Base-by-base conservation (phyloP, 140 eudicot genomes). In the Oenanthe javanica region DNA sequence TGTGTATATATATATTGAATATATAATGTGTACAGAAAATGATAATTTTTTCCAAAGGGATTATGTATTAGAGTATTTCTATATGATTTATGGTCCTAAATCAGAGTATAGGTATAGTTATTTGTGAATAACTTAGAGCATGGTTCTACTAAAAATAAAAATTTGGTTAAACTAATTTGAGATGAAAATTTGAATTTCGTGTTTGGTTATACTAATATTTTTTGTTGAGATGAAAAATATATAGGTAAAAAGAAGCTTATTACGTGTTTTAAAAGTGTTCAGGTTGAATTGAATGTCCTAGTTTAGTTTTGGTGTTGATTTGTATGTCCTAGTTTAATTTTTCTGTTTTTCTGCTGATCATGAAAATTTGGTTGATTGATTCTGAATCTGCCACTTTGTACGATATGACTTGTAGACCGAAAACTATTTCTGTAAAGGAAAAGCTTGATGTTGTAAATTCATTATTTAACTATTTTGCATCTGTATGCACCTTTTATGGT, bases 381-480 rank as follows among this genome's bases (percentile, higher is more conserved):
- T 19, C 9, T 59, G 4, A 59, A 21, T 59, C 31, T 23, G 3
- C 67, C 67, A 59, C 31, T 59, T 21, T 7, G 67, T 59, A 2
- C 5, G 36, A 25, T 23, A 57, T 8, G 13, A 59, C 67, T 8
- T 59, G 67, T n/a, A 59, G 31, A 59, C 67, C 0, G 67, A 59
- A 7, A 59, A 27, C 13, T n/a, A n/a, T n/a, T 21, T n/a, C n/a
- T 61, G 14, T n/a, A 25, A 61, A n/a, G 69, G 13, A 61, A 61
- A 61, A 61, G 69, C 36, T n/a, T 59, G 36, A 61, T 61, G 69
- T 61, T n/a, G 69, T n/a, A 61, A 61, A 61, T 61, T 61, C 27
- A 8, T 21, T 61, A 61, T 10, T n/a, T 9, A 21, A 7, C 27
- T 61, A 9, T n/a, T n/a, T 0, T n/a, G 69, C 5, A 61, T 2